Evolutionary conservation across 2,329 filamentous ascomycete species (phyloP).

Genomic region (Trichoderma aggressivum): DNA sequence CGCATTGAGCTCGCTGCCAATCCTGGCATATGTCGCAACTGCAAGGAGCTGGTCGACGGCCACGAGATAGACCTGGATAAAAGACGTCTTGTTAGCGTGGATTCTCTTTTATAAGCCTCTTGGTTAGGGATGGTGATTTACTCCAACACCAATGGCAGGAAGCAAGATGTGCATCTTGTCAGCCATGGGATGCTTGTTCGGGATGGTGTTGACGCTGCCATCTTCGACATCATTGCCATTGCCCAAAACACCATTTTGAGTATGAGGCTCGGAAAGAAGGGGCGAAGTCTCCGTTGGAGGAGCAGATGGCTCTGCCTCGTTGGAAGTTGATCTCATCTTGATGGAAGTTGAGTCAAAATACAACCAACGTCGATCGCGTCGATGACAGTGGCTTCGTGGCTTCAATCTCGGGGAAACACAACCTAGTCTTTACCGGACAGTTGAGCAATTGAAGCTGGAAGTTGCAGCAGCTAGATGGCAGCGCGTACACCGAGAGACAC

Average conservation of each 20-base stretch:
- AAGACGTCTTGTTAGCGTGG: background rate
- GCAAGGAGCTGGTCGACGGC: slow-evolving; percentile 75
- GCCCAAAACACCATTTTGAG: background rate
- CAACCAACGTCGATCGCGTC: background rate
- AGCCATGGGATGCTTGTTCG: slow-evolving; percentile 24
- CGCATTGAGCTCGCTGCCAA: slow-evolving; percentile 71
- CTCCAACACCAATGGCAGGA: slow-evolving; percentile 38
- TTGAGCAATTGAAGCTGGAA: background rate
- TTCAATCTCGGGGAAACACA: background rate
- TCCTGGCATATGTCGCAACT: slow-evolving; percentile 72
- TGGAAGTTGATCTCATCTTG: background rate
- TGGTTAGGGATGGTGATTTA: background rate
- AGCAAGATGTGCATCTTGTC: slow-evolving; percentile 38
- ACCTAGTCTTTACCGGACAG: background rate
- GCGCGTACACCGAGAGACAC: background rate
- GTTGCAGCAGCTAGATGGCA: background rate
- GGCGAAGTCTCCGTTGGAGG: background rate
- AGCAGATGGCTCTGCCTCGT: background rate
- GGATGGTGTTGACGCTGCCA: background rate
- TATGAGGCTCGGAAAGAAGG: background rate
- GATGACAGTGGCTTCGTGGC: no score
- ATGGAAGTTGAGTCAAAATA: background rate
- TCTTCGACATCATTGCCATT: background rate
- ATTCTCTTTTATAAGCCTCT: background rate
- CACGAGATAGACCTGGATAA: slow-evolving; percentile 55